A percentile compares a stretch with the other conserved stretches of the same genome.
Evolutionary conservation across 164 flowering plant genomes (phyloP).

Genomic region (Sextonia rubra): DNA sequence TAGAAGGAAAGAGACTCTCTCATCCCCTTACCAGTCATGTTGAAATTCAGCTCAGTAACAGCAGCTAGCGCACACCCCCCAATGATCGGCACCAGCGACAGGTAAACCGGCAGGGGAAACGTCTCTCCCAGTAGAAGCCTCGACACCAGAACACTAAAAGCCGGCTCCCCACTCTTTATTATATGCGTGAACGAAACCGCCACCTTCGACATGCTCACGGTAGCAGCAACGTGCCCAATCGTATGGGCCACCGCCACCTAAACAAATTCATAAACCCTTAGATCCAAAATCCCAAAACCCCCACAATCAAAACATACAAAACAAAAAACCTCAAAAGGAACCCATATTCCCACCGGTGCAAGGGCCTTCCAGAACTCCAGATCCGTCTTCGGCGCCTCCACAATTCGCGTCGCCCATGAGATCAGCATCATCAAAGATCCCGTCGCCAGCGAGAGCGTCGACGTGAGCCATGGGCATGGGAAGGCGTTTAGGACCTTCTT

Average conservation of each 20-base stretch:
- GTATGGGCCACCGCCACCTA: slow-evolving; percentile 89
- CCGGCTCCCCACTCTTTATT: slow-evolving; percentile 90
- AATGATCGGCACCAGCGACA: slow-evolving; percentile 71
- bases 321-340: not conserved
- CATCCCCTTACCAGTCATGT: slow-evolving; percentile 59
- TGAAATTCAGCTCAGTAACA: slow-evolving; percentile 74
- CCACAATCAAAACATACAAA: too few relatives aligned
- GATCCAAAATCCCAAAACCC: not conserved
- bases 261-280: not conserved
- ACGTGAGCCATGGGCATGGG: slow-evolving; percentile 87
- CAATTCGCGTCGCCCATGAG: slow-evolving; percentile 73
- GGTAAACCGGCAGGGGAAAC: slow-evolving; percentile 51
- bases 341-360: slow-evolving; percentile 62
- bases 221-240: slow-evolving; percentile 86
- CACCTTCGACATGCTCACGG: slow-evolving; percentile 85
- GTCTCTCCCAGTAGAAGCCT: slow-evolving; percentile 67
- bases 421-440: slow-evolving; percentile 77
- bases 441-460: slow-evolving; percentile 71
- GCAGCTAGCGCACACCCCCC: slow-evolving; percentile 84
- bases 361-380: slow-evolving; percentile 78
- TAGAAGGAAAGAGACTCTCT: not conserved
- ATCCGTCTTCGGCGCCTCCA: slow-evolving; percentile 73
- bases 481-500: slow-evolving; percentile 86
- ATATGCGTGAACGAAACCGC: slow-evolving; percentile 89
- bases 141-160: slow-evolving; percentile 80